Conservation (phyloP, 257 asterid genomes). For the Capsicum baccatum region DNA sequence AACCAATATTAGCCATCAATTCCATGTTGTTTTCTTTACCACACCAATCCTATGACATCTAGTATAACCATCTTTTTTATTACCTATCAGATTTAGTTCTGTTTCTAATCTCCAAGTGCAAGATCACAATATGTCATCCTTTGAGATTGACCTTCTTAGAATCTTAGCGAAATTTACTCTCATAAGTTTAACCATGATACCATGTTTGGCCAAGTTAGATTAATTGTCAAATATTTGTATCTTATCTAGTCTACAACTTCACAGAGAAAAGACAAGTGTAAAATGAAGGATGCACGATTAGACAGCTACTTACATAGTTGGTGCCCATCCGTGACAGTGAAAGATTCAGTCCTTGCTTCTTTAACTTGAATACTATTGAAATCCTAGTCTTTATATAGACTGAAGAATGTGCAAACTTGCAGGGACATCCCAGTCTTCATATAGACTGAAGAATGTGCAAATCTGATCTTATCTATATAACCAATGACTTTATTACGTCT, state of each 20-base stretch:
- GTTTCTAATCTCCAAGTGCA: not conserved
- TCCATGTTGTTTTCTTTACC: not conserved
- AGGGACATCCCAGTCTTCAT: slow-evolving; percentile 32
- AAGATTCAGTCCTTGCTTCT: slow-evolving; percentile 53
- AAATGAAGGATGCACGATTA: not conserved
- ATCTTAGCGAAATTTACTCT: not conserved
- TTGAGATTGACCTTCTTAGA: not conserved
- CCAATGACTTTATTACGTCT: slow-evolving; percentile 46
- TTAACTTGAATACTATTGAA: slow-evolving; percentile 36
- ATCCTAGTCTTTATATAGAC: slow-evolving; percentile 20
- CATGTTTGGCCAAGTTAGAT: not conserved
- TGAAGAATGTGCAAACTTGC: slow-evolving; percentile 42
- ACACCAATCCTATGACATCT: not conserved
- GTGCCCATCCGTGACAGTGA: slow-evolving; percentile 46
- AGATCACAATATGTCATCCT: not conserved
- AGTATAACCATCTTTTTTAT: not conserved
- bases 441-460: slow-evolving; percentile 35
- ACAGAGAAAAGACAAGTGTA: not conserved
- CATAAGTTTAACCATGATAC: not conserved
- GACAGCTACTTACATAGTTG: slow-evolving; percentile 42
- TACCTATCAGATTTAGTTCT: not conserved
- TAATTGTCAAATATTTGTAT: not conserved
- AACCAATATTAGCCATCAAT: not conserved
- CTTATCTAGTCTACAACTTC: not conserved
- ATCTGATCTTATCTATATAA: slow-evolving; percentile 37